Evolutionary conservation across 2,329 filamentous ascomycete genomes (phyloP).

Genomic region (Pseudopyrenochaeta lycopersici): DNA sequence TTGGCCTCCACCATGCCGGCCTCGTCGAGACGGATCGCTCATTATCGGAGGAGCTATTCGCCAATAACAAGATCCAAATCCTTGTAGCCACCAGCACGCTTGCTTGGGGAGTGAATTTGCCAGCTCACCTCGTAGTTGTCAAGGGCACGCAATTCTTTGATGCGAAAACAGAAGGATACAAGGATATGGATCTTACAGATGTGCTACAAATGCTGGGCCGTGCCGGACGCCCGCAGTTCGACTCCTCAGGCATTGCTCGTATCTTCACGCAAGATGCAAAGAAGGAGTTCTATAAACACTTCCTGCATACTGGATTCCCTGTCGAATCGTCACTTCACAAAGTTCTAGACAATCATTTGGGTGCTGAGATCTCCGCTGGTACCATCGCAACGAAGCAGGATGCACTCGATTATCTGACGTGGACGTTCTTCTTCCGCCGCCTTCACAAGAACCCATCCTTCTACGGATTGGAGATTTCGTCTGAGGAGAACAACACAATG

Average conservation of each 20-base stretch:
- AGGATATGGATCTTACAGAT: slow-evolving; percentile 98
- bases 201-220: slow-evolving; percentile 97
- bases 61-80: slow-evolving; percentile 98
- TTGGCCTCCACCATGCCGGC: slow-evolving; percentile 96
- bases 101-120: slow-evolving; percentile 97
- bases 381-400: slow-evolving; percentile 96
- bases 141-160: slow-evolving; percentile 99
- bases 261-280: slow-evolving; percentile 98
- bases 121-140: slow-evolving; percentile 94
- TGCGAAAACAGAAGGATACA: slow-evolving; percentile 96
- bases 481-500: slow-evolving; percentile 89
- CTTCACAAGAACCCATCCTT: slow-evolving; percentile 98
- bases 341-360: slow-evolving; percentile 94
- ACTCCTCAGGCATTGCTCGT: slow-evolving; percentile 91
- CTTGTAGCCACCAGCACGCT: slow-evolving; percentile 94
- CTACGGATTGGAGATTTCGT: slow-evolving; percentile 92
- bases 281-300: slow-evolving; percentile 99
- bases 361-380: slow-evolving; percentile 91
- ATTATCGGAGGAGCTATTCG: slow-evolving; percentile 90
- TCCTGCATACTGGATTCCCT: slow-evolving; percentile 95
- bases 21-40: slow-evolving; percentile 93
- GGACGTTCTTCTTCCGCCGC: slow-evolving; percentile 99
- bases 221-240: slow-evolving; percentile 95
- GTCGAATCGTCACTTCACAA: slow-evolving; percentile 97
- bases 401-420: slow-evolving; percentile 95